Percentiles rank a stretch among this genome's conserved stretches.
phyloP scores from a whole-genome alignment of 768 basidiomycete genomes.

The Basidioascus undulatus region DNA sequence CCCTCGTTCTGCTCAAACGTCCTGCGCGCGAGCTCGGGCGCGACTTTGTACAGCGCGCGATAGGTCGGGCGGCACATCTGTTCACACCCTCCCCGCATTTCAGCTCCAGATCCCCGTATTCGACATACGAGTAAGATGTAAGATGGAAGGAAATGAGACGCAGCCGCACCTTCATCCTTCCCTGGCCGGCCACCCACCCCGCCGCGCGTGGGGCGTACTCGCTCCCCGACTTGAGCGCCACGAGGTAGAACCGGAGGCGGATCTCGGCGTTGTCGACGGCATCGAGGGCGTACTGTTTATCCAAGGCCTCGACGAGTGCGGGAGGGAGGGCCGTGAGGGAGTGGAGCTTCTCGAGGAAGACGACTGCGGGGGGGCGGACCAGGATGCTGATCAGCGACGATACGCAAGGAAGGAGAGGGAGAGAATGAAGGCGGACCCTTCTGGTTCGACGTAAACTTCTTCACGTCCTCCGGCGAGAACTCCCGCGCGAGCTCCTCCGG shows the following conservation, averaged over 20 bases:
- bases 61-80: constrained; percentile 16
- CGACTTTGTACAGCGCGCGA: constrained; percentile 16
- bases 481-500: constrained; percentile 6
- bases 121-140: neutral
- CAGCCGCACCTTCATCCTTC: neutral
- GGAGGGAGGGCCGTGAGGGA: constrained; percentile 9
- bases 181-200: constrained; percentile 1
- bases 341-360: constrained; percentile 21
- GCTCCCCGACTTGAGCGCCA: constrained; percentile 12
- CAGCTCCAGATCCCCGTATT: neutral
- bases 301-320: constrained; percentile 9
- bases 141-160: neutral
- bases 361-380: constrained; percentile 8
- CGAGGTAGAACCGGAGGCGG: constrained; percentile 11
- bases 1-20: constrained; percentile 17
- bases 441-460: constrained; percentile 17
- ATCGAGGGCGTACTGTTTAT: constrained; percentile 16
- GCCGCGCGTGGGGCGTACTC: constrained; percentile 18
- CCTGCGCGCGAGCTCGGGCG: constrained; percentile 17
- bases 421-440: constrained; percentile 7
- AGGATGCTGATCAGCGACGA: neutral
- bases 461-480: constrained; percentile 17
- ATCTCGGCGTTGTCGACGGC: constrained; percentile 19
- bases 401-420: too few relatives aligned
- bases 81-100: too few relatives aligned